A percentile compares a stretch with the other conserved stretches of the same genome.
Conservation (phyloP, 345 rosid genomes). For the Eucalyptus victrix region DNA sequence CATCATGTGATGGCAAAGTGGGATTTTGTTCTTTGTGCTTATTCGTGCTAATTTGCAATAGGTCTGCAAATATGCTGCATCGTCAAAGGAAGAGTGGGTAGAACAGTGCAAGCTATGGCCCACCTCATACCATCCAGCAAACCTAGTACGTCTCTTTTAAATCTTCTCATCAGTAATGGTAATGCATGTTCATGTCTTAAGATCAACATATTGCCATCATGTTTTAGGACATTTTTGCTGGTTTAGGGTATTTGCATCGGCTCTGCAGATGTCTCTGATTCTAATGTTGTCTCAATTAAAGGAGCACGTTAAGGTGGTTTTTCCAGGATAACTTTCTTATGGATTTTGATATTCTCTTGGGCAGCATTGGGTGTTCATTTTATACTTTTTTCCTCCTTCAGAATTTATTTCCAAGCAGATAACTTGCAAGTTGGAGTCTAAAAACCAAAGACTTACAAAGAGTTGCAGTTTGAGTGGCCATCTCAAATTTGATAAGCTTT, state of each 20-base stretch:
- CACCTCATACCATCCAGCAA: constrained; percentile 77
- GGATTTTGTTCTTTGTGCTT: not conserved
- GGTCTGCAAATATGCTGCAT: constrained; percentile 71
- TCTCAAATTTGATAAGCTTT: not conserved
- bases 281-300: not conserved
- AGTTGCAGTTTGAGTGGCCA: not conserved
- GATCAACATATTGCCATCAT: not conserved
- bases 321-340: not conserved
- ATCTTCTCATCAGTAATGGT: not conserved
- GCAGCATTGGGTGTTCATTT: not conserved
- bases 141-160: constrained; percentile 45
- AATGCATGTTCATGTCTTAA: not conserved
- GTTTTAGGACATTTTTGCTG: not conserved
- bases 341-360: not conserved
- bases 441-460: not conserved
- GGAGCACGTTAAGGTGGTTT: not conserved
- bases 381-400: not conserved
- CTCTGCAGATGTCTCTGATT: not conserved
- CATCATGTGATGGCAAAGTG: not conserved
- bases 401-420: not conserved
- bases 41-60: not conserved
- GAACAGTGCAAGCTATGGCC: constrained; percentile 94
- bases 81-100: constrained; percentile 74
- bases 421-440: not conserved
- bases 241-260: not conserved